Evolutionary conservation across 805 yeast species (phyloP), one percentile per base, ranked within the genome.

Genomic region (Wickerhamomyces silvicola): DNA sequence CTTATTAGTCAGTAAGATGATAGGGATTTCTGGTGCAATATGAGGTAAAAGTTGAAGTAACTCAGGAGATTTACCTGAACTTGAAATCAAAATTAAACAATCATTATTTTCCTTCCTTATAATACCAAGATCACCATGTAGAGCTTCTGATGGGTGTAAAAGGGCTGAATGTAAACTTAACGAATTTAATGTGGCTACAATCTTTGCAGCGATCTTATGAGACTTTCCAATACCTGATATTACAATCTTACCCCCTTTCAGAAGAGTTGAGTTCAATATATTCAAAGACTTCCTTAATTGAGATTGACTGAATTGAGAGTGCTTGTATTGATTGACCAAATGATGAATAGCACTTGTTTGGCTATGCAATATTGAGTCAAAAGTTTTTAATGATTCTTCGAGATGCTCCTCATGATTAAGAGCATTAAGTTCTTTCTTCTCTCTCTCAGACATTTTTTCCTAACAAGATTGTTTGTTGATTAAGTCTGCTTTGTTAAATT

Each of bases 101-200:
- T 81, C 84, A 36, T 68, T 68, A 16, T 67, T 60, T 12, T 67
- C 68, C 17, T 69, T 72, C 31, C 72, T 57, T 7, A 87, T 58
- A 23, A 78, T 57, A 2, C 96, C 96, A 45, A 86, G 66, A 54
- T 86, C 96, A 6, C 96, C 96, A 53, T 86, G 96, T 13, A 87
- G 60, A 0, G 95, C 95, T 39, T 86, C 96, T 4, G 83, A 62
- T 0, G 96, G 95, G 50, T 86, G 95, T 33, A 86, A 59, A 2
- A 70, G 45, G 0, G 75, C 71, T 0, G 94, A 66, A 31, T 74
- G 77, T 31, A 86, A 68, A 19, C 87, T 78, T 36, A 87, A 63
- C 1, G 95, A 84, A 50, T 81, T 83, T 56, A 86, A 61, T 5
- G 95, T 86, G 8, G 95, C 94, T 32, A 75, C 84, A 10, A 80